Evolutionary conservation across 208 protist species (phyloP), one percentile per base, ranked within the genome.

Genomic region (Acanthamoeba divionensis): DNA sequence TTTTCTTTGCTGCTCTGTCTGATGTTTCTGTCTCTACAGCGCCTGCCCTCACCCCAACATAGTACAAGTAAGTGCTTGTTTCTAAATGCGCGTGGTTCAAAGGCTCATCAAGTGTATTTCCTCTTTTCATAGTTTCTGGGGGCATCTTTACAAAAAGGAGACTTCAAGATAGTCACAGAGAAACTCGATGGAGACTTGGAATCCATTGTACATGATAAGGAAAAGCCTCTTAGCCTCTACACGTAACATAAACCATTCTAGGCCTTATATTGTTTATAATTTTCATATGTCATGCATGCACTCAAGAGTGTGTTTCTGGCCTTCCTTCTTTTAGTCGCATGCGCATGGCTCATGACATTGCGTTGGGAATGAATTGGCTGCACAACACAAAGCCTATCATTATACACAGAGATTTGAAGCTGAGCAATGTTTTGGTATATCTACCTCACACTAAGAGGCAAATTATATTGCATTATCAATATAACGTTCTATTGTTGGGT

Each of bases 401-500:
- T 57, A 86, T 86, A 15, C 77, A 86, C 44, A 80, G 71, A 55
- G 71, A 80, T 57, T 55, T 80, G 71, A 80, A 80, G 71, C 71
- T 80, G 29, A 50, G 71, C 0, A 80, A 80, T 80, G 71, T 80
- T n/a, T 50, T n/a, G n/a, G n/a, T n/a, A n/a, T n/a, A n/a, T n/a
- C n/a, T n/a, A n/a, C n/a, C n/a, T n/a, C n/a, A n/a, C n/a, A n/a
- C n/a, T n/a, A n/a, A n/a, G n/a, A n/a, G n/a, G n/a, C n/a, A n/a
- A n/a, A n/a, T n/a, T n/a, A n/a, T n/a, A n/a, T n/a, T n/a, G n/a
- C n/a, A n/a, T n/a, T n/a, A n/a, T n/a, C n/a, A n/a, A n/a, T n/a
- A n/a, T n/a, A n/a, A n/a, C n/a, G n/a, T n/a, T n/a, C n/a, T n/a
- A n/a, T n/a, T n/a, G n/a, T n/a, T n/a, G n/a, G n/a, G n/a, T n/a